Conservation (phyloP, 305 asterid genomes). For the Fraxinus velutina region DNA sequence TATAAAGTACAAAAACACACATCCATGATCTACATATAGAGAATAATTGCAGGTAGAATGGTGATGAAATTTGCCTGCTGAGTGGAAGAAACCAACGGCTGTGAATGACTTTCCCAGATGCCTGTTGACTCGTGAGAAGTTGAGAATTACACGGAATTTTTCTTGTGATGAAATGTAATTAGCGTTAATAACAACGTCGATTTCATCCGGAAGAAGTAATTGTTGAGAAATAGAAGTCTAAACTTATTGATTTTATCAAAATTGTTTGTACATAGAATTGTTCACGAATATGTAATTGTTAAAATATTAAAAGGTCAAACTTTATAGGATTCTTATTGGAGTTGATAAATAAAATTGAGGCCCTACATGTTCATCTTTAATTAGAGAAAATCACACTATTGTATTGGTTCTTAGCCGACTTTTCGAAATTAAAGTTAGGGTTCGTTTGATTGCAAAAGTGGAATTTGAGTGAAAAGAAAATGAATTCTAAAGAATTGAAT, state of each 20-base stretch:
- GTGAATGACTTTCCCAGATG: constrained; percentile 27
- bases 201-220: neutral
- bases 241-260: neutral
- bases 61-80: neutral
- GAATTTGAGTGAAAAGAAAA: no score
- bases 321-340: neutral
- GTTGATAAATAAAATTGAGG: neutral
- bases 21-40: neutral
- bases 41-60: neutral
- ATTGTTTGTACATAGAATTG: neutral
- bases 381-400: neutral
- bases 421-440: no score
- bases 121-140: constrained; percentile 2
- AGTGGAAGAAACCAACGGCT: constrained; percentile 30
- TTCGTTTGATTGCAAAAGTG: no score
- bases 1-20: neutral
- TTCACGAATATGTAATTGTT: neutral
- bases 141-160: neutral
- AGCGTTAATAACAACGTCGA: neutral
- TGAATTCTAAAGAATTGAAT: no score
- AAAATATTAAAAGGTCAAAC: neutral
- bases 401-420: neutral
- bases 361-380: neutral
- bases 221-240: neutral
- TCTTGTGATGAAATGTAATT: neutral